A percentile compares a stretch with the other conserved stretches of the same genome.
Conservation (phyloP, 164 flowering plant genomes). For the Umbellularia californica region DNA sequence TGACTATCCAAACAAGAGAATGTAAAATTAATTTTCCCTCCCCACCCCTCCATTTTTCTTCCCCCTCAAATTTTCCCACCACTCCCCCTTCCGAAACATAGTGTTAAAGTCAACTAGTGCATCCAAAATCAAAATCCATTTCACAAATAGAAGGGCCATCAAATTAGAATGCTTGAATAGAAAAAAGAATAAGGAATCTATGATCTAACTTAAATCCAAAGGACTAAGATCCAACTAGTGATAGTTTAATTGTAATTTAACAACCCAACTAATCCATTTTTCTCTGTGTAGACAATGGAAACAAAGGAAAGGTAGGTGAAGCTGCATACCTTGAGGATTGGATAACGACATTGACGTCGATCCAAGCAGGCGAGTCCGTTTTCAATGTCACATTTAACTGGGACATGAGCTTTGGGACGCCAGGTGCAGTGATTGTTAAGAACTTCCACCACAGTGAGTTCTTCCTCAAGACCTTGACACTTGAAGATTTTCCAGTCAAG, state of each 20-base stretch:
- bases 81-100: too few relatives aligned
- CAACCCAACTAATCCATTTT: neutral
- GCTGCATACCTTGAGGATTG: slow-evolving; percentile 59
- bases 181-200: too few relatives aligned
- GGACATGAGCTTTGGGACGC: slow-evolving; percentile 51
- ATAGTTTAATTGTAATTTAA: neutral
- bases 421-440: slow-evolving; percentile 66
- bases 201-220: too few relatives aligned
- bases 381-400: slow-evolving; percentile 53
- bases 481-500: slow-evolving; percentile 58
- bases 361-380: slow-evolving; percentile 36
- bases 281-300: slow-evolving; percentile 3
- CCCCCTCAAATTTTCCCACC: too few relatives aligned
- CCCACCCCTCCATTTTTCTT: too few relatives aligned
- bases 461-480: slow-evolving; percentile 58
- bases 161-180: too few relatives aligned
- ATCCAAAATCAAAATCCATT: too few relatives aligned
- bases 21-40: too few relatives aligned
- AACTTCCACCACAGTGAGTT: slow-evolving; percentile 68
- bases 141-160: too few relatives aligned
- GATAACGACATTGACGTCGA: slow-evolving; percentile 36
- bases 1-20: too few relatives aligned
- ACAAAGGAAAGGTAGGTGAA: slow-evolving; percentile 28
- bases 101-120: too few relatives aligned
- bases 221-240: too few relatives aligned